These are phyloP conservation scores for Citrullus mucosospermus DNA, from an alignment of 306 rosid species.

Conservation along the genomic window DNA sequence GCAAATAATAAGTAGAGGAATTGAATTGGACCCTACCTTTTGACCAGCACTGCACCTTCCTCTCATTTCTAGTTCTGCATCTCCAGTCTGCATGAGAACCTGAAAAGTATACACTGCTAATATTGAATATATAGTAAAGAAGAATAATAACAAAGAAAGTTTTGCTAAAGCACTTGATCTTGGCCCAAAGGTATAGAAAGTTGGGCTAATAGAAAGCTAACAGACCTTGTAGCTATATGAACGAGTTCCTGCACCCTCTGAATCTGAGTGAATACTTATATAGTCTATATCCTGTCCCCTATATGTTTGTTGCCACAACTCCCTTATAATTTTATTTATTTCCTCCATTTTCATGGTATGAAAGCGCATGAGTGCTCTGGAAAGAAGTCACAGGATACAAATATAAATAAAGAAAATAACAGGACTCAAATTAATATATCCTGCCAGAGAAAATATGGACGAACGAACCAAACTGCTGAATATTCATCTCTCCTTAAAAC, in stretches of 20 bases:
- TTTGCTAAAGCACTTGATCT: neutral
- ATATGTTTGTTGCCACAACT: slow-evolving; percentile 96
- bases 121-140: neutral
- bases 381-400: slow-evolving; percentile 10
- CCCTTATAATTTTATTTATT: slow-evolving; percentile 91
- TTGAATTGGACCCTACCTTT: slow-evolving; percentile 37
- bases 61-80: slow-evolving; percentile 95
- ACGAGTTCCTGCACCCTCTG: slow-evolving; percentile 96
- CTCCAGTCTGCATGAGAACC: slow-evolving; percentile 98
- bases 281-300: slow-evolving; percentile 96
- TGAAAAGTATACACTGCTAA: slow-evolving; percentile 16
- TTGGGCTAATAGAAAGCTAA: neutral
- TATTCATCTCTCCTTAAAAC: neutral
- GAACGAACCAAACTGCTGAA: neutral
- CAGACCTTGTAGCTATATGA: slow-evolving; percentile 89
- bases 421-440: neutral
- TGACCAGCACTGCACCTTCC: slow-evolving; percentile 99
- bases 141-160: neutral
- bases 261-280: slow-evolving; percentile 80
- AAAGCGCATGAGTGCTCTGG: slow-evolving; percentile 92
- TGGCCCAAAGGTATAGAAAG: neutral
- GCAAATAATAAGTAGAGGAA: neutral
- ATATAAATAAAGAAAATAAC: neutral
- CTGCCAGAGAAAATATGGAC: neutral
- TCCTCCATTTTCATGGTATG: slow-evolving; percentile 98